Percentiles rank a stretch among this genome's conserved stretches.
Evolutionary conservation across 1,284 basidiomycete species (phyloP).

Genomic region (Entoloma clypeatum): DNA sequence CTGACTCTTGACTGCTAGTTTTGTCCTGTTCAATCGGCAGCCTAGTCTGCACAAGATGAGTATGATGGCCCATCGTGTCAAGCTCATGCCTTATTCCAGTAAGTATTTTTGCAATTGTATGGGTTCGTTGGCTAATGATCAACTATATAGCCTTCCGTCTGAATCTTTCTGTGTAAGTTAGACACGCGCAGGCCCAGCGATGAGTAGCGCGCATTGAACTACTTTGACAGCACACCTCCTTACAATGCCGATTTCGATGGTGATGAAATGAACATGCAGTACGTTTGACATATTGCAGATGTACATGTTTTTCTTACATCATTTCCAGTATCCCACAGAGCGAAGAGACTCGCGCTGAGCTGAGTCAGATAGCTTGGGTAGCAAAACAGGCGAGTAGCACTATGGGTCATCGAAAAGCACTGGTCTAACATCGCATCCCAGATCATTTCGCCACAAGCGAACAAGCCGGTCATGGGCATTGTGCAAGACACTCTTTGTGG

Average conservation of each 20-base stretch:
- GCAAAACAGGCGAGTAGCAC: conserved; percentile 73
- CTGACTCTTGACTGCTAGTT: conserved; percentile 45
- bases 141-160: conserved; percentile 79
- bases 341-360: conserved; percentile 97
- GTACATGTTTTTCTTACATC: conserved; percentile 7
- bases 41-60: conserved; percentile 99
- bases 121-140: conserved; percentile 25
- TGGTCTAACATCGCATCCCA: conserved; percentile 31
- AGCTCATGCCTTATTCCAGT: conserved; percentile 99
- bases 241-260: conserved; percentile 99
- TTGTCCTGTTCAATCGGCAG: conserved; percentile 97
- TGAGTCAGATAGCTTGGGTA: conserved; percentile 99
- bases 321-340: conserved; percentile 85
- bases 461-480: conserved; percentile 99
- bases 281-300: conserved; percentile 33
- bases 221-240: conserved; percentile 63
- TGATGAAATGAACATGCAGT: conserved; percentile 99
- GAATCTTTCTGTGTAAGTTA: conserved; percentile 89
- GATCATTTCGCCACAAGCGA: conserved; percentile 99
- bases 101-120: conserved; percentile 33
- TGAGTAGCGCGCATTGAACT: conserved; percentile 27
- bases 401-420: conserved; percentile 1
- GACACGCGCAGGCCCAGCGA: conserved; percentile 18
- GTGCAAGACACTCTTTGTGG: conserved; percentile 99
- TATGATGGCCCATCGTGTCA: conserved; percentile 99